Evolutionary conservation across 2,329 filamentous ascomycete species (phyloP).

Genomic region (Claviceps monticola): DNA sequence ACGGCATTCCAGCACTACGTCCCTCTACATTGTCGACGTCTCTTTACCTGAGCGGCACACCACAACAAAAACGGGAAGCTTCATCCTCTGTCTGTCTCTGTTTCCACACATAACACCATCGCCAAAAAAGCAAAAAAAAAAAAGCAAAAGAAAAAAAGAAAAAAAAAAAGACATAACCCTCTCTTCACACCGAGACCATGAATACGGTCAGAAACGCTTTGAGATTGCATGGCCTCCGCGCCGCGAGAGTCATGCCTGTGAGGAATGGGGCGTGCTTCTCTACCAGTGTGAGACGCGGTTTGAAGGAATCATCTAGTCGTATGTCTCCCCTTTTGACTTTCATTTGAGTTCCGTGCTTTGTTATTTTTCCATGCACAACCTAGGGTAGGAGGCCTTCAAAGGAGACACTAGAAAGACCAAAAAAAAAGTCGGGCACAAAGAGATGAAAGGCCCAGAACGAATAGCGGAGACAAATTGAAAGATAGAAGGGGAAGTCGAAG

Average conservation of each 20-base stretch:
- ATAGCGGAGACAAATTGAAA: too few relatives aligned
- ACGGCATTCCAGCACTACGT: too few relatives aligned
- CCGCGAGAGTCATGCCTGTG: slow-evolving; percentile 3
- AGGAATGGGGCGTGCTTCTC: slow-evolving; percentile 16
- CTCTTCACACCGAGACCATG: neutral
- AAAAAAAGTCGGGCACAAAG: neutral
- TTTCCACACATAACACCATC: neutral
- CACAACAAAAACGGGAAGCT: too few relatives aligned
- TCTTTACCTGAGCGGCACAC: too few relatives aligned
- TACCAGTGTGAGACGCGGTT: slow-evolving; percentile 14
- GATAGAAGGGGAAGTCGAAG: too few relatives aligned
- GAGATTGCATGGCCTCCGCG: slow-evolving; percentile 13
- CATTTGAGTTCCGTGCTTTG: neutral
- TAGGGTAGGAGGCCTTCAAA: neutral
- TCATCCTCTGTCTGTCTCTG: too few relatives aligned
- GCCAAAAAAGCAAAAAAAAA: neutral
- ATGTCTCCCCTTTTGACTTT: slow-evolving; percentile 1
- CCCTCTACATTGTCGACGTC: too few relatives aligned
- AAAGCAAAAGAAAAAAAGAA: too few relatives aligned
- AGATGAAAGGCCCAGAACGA: too few relatives aligned
- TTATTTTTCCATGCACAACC: neutral
- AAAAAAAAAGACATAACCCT: neutral
- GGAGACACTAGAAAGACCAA: neutral
- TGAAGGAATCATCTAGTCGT: slow-evolving; percentile 26
- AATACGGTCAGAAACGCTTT: neutral